phyloP scores from a whole-genome alignment of 768 basidiomycete genomes.

The Suillus occidentalis region DNA sequence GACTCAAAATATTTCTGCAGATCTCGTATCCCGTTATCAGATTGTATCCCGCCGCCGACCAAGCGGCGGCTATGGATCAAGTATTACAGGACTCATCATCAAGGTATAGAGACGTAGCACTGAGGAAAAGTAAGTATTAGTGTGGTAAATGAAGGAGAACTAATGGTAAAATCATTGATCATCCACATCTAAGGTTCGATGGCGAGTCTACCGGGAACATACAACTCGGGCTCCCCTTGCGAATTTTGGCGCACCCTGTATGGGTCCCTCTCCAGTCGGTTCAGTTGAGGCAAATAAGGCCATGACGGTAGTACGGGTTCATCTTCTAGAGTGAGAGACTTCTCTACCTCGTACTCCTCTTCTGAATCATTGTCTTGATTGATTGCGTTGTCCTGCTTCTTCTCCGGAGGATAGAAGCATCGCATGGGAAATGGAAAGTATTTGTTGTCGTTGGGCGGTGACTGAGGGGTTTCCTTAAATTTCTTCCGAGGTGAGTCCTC shows the following conservation, averaged over 20 bases:
- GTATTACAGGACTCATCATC: neutral
- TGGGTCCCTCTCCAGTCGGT: neutral
- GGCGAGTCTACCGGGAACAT: neutral
- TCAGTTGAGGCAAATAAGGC: neutral
- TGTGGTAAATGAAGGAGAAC: neutral
- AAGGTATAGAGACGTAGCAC: neutral
- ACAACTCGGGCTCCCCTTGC: neutral
- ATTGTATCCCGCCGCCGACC: constrained; percentile 64
- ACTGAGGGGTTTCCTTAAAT: neutral
- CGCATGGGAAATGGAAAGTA: neutral
- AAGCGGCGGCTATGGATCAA: no score
- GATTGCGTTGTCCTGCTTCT: neutral
- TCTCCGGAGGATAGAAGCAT: neutral
- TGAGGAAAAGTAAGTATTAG: neutral
- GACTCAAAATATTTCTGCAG: constrained; percentile 27
- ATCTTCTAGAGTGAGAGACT: neutral
- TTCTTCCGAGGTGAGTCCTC: neutral
- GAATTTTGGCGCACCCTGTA: neutral
- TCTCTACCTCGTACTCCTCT: neutral
- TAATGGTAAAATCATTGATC: neutral
- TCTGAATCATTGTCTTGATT: neutral
- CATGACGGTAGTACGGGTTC: neutral
- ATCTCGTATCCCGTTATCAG: constrained; percentile 62
- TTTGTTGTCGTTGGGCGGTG: neutral
- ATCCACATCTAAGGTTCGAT: neutral